Base-by-base conservation (phyloP, 805 yeast species). In the Teunomyces gatunensis region DNA sequence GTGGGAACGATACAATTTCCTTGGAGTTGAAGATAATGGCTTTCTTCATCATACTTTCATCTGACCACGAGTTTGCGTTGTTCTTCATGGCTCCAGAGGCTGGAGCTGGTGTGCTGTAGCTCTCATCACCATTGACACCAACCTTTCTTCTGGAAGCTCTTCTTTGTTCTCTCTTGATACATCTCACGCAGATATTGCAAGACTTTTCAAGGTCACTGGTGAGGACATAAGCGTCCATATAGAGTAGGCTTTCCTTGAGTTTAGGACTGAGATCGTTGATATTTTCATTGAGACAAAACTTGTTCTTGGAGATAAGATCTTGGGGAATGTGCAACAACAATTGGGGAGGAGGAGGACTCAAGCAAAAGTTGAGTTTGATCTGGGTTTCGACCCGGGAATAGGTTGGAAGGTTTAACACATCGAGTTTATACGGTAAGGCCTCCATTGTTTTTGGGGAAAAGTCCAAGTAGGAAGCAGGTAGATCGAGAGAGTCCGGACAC, bases 331-430 rank as follows among this genome's bases (percentile, higher is more conserved):
- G 94, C 29, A 94, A 68, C 44, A 88, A 68, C 44, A 77, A 74
- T 56, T 89, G 86, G 4, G 80, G 76, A 0, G 96, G 96, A 0
- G 92, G 81, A 1, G 97, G 96, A 27, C 83, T 76, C 39, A 92
- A 70, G 6, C 77, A 63, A 17, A 92, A 67, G 39, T 77, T 76
- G 37, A 95, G 71, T 64, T 89, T 91, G 61, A 94, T 89, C 68
- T 94, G 99, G 12, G 97, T 92, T 67, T 92, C 99, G 5, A 92
- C 99, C 54, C 99, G 80, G 10, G 97, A 89, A 55, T 82, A 83
- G 4, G 79, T 69, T 1, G 97, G 97, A 39, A 92, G 72, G 44
- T 83, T 85, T 6, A 74, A 64, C 1, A 92, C 70, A 21, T 68
- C 63, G 45, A 87, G 54, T 46, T 74, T 69, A 61, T 78, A 83